Evolutionary conservation across 805 yeast species (phyloP).

Genomic region (Starmera amethionina): DNA sequence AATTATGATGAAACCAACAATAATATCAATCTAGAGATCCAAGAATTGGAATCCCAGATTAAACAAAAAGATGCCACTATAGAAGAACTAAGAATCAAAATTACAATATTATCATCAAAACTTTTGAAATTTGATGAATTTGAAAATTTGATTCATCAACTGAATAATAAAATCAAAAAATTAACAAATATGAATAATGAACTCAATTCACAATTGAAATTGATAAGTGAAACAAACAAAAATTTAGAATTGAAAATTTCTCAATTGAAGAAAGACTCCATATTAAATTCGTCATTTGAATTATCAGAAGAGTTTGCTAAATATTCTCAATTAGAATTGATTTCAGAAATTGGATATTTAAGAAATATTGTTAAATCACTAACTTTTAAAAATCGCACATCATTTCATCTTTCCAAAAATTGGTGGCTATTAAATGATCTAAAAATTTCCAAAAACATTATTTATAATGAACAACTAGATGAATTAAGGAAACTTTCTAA

Average conservation of each 20-base stretch:
- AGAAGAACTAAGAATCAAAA: conserved; percentile 35
- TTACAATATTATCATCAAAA: conserved; percentile 35
- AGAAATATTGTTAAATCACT: conserved; percentile 21
- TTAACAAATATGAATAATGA: conserved; percentile 5
- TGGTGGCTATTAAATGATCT: too few relatives aligned
- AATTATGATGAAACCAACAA: too few relatives aligned
- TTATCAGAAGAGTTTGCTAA: conserved; percentile 20
- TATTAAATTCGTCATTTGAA: conserved; percentile 22
- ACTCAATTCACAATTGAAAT: conserved; percentile 8
- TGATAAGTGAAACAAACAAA: conserved; percentile 14
- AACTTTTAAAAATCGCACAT: conserved; percentile 4
- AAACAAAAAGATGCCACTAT: conserved; percentile 14
- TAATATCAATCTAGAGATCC: neutral
- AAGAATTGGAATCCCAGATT: neutral
- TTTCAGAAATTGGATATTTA: conserved; percentile 35
- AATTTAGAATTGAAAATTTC: conserved; percentile 19
- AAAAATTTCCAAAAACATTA: conserved; percentile 1
- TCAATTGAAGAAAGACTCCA: conserved; percentile 15
- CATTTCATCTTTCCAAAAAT: neutral
- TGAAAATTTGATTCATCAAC: conserved; percentile 16
- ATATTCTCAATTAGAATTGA: conserved; percentile 15
- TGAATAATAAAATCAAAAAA: conserved; percentile 14
- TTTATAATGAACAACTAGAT: conserved; percentile 4
- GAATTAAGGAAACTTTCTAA: conserved; percentile 12
- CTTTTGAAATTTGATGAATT: conserved; percentile 23